These are phyloP conservation scores for Botrytis sinoallii DNA, from an alignment of 2,329 filamentous ascomycete genomes.

Conservation along the genomic window DNA sequence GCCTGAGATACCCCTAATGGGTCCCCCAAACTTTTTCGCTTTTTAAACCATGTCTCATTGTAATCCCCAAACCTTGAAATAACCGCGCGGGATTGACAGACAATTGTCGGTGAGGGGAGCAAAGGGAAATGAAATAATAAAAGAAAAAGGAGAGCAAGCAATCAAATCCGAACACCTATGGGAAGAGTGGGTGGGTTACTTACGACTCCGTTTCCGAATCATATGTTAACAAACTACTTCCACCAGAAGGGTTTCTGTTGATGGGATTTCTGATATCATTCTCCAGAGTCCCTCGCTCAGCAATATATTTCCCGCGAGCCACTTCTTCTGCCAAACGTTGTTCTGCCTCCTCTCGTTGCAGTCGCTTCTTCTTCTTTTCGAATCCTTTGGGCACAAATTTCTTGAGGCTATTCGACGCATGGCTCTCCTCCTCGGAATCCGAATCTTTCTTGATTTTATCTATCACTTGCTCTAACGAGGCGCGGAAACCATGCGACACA, in stretches of 20 bases:
- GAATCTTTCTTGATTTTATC: slow-evolving; percentile 32
- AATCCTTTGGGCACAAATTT: slow-evolving; percentile 55
- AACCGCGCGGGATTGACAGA: background rate
- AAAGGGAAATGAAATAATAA: slow-evolving; percentile 1
- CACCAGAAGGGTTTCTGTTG: slow-evolving; percentile 14
- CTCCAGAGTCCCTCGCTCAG: slow-evolving; percentile 36
- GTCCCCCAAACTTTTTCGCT: background rate
- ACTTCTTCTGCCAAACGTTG: slow-evolving; percentile 40
- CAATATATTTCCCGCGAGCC: slow-evolving; percentile 37
- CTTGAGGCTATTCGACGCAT: slow-evolving; percentile 41
- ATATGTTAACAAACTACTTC: slow-evolving; percentile 34
- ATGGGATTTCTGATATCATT: slow-evolving; percentile 27
- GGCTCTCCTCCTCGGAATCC: slow-evolving; percentile 28
- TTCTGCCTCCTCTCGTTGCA: slow-evolving; percentile 44
- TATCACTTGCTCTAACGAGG: slow-evolving; percentile 29
- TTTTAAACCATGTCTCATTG: slow-evolving; percentile 15
- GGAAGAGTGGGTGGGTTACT: slow-evolving; percentile 29
- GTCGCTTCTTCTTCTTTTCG: slow-evolving; percentile 48
- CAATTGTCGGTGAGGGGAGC: background rate
- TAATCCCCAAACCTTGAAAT: slow-evolving; percentile 14
- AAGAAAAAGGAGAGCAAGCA: slow-evolving; percentile 8
- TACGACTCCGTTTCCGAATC: slow-evolving; percentile 39
- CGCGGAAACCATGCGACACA: slow-evolving; percentile 24
- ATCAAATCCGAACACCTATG: background rate
- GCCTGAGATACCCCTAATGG: slow-evolving; percentile 10